Base-by-base conservation (phyloP, 257 asterid species). In the Striga asiatica region DNA sequence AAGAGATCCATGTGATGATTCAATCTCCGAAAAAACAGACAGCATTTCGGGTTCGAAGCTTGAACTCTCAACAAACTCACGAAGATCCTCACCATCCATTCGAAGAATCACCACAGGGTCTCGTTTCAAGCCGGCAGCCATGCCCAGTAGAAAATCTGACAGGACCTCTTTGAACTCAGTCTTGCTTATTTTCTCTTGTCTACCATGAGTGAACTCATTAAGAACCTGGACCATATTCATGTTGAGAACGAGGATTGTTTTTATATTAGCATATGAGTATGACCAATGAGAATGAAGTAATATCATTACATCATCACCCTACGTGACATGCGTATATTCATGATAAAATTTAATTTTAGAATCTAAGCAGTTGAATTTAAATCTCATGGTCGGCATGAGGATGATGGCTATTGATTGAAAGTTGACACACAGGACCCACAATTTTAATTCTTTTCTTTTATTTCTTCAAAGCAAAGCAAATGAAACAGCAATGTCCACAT, bases 111-210 rank as follows among this genome's bases (percentile, higher is more conserved):
- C 85, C 22, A 91, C 81, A 7, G 98, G 94, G 35, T 87, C 95
- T 47, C 96, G 81, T 76, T 92, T 81, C 67, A 92, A 63, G 35
- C 97, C 98, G 20, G 95, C 81, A 58, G 98, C 98, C 97, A 92
- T 84, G 72, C 97, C 95, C 50, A 80, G 42, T 42, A 92, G 80
- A 69, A 88, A 74, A 74, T 84, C 94, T 3, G 94, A 80, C 23
- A 91, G 85, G 62, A 87, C 94, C 58, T 62, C 89, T 80, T 82
- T 76, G 54, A 91, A 87, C 77, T 84, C 78, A 2, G 57, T 68
- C 83, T 82, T 91, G 81, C 72, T 73, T 66, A 91, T 77, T 50
- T 78, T 76, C 37, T 70, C 79, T 66, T 81, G 82, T 39, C 71
- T 80, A 54, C 96, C 94, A 51, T 77, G 92, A 2, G 96, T 87